Conservation (phyloP, 2,329 filamentous ascomycete genomes). For the Blastomyces gilchristii region DNA sequence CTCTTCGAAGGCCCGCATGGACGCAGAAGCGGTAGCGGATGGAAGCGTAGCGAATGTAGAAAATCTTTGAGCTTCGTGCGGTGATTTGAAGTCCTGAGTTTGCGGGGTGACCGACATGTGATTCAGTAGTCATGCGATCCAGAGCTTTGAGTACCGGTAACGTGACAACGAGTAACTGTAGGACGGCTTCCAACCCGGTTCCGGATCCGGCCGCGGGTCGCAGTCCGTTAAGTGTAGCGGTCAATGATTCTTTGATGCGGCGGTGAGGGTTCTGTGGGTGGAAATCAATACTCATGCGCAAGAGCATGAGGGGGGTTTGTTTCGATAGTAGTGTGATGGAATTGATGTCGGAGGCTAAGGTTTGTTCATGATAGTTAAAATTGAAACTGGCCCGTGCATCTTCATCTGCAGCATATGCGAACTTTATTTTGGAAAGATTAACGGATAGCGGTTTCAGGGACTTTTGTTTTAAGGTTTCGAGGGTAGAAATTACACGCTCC, state of each 20-base stretch:
- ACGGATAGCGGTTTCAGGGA: slow-evolving; percentile 25
- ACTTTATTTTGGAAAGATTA: slow-evolving; percentile 28
- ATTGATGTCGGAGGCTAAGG: slow-evolving; percentile 17
- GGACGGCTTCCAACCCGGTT: slow-evolving; percentile 22
- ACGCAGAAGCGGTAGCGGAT: slow-evolving; percentile 27
- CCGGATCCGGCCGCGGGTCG: slow-evolving; percentile 21
- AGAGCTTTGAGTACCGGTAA: slow-evolving; percentile 31
- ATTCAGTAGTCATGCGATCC: slow-evolving; percentile 25
- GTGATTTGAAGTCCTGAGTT: slow-evolving; percentile 24
- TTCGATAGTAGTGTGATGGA: slow-evolving; percentile 2
- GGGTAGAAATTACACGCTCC: slow-evolving; percentile 28
- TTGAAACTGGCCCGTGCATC: slow-evolving; percentile 25
- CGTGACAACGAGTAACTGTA: slow-evolving; percentile 27
- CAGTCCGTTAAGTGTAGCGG: slow-evolving; percentile 26
- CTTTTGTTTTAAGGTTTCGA: slow-evolving; percentile 27
- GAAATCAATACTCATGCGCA: slow-evolving; percentile 27
- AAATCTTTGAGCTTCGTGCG: slow-evolving; percentile 28
- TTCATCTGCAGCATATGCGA: slow-evolving; percentile 25
- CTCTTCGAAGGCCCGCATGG: slow-evolving; percentile 20
- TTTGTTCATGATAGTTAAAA: slow-evolving; percentile 21
- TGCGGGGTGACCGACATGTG: slow-evolving; percentile 15
- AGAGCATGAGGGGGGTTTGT: not conserved
- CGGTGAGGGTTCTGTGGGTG: slow-evolving; percentile 30
- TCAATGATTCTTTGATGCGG: slow-evolving; percentile 32
- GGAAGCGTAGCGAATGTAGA: slow-evolving; percentile 28